Evolutionary conservation across 768 basidiomycete genomes (phyloP).

Genomic region (Lactifluus volemus): DNA sequence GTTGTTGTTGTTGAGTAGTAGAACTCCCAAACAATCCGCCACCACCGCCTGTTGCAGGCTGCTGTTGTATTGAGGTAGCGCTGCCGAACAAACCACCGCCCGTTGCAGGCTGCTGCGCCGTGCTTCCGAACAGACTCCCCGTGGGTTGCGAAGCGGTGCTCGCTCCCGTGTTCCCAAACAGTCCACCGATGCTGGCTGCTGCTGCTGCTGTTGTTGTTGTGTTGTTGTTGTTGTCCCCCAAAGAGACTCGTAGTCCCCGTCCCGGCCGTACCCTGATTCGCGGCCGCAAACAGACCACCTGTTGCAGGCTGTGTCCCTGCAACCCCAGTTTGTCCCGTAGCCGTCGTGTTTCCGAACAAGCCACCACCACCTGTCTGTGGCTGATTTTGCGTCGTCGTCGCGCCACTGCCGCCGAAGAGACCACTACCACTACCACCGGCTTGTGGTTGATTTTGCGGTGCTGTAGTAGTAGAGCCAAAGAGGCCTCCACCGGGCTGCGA

Average conservation of each 20-base stretch:
- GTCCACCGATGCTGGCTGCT: constrained; percentile 18
- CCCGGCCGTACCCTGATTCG: constrained; percentile 13
- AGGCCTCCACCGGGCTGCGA: constrained; percentile 18
- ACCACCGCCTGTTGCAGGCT: constrained; percentile 4
- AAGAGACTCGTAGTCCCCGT: constrained; percentile 15
- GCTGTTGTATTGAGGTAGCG: constrained; percentile 5
- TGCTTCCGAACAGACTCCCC: constrained; percentile 20
- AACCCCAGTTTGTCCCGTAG: constrained; percentile 1
- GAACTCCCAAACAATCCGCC: constrained; percentile 22
- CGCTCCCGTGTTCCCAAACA: constrained; percentile 17
- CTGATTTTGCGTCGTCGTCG: neutral
- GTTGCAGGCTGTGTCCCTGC: neutral
- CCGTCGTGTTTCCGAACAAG: constrained; percentile 24
- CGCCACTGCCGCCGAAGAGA: neutral
- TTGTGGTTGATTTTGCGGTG: neutral
- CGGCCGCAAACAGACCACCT: constrained; percentile 22
- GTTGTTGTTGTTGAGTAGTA: too few species aligned
- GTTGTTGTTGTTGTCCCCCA: constrained; percentile 17
- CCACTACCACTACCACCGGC: neutral
- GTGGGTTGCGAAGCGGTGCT: constrained; percentile 19
- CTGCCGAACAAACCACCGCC: constrained; percentile 23
- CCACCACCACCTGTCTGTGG: constrained; percentile 15
- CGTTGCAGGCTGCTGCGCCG: constrained; percentile 2
- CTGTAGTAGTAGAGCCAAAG: constrained; percentile 11
- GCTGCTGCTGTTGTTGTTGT: too few species aligned